phyloP scores from a whole-genome alignment of 73 alveolate species.

The Paramecium pentaurelia region DNA sequence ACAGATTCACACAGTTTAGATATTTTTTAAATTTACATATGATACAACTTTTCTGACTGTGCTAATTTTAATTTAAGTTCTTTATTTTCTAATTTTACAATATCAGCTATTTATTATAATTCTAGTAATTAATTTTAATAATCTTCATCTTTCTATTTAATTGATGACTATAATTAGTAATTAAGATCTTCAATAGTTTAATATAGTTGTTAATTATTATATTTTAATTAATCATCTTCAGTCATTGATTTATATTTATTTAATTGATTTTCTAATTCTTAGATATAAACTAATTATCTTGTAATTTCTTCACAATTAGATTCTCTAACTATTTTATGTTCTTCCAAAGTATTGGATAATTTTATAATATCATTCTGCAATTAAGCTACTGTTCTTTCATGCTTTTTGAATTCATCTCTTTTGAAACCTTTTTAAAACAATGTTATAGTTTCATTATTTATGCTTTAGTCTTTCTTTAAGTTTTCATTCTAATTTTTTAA shows the following conservation, averaged over 20 bases:
- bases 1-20: neutral
- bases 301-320: neutral
- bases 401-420: conserved; percentile 18
- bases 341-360: conserved; percentile 1
- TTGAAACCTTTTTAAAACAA: conserved; percentile 4
- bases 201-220: neutral
- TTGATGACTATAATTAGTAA: neutral
- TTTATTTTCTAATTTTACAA: neutral
- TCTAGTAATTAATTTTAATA: neutral
- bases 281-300: neutral
- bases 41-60: neutral
- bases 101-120: neutral
- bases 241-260: neutral
- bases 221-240: neutral
- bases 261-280: neutral
- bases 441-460: neutral
- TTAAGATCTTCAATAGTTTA: neutral
- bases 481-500: conserved; percentile 14
- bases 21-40: neutral
- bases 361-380: neutral
- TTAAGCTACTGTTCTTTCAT: conserved; percentile 29
- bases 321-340: conserved; percentile 29
- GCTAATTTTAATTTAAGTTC: neutral
- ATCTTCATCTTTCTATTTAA: neutral
- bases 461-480: neutral